Conservation (phyloP, 257 asterid species). For the Solanum stenotomum region DNA sequence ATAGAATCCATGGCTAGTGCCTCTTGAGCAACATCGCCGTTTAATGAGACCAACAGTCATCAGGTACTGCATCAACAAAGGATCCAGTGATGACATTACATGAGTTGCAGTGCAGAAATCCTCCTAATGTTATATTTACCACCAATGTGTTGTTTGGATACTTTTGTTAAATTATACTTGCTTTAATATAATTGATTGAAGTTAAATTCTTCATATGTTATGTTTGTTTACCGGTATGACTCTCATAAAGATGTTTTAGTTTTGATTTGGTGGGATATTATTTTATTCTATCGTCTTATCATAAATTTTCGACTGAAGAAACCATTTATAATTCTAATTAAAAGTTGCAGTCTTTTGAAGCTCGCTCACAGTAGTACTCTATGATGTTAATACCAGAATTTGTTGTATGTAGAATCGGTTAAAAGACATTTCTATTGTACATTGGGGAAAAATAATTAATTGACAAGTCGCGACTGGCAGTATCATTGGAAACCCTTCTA, state of each 20-base stretch:
- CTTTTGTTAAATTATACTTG: background rate
- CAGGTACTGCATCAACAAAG: background rate
- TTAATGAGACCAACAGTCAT: background rate
- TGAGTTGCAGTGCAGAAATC: background rate
- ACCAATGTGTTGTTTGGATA: background rate
- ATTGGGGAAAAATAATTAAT: background rate
- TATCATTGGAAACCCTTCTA: no score
- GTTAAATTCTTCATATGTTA: background rate
- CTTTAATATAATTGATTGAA: background rate
- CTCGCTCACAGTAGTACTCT: background rate
- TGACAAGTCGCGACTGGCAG: background rate
- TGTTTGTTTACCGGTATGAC: background rate
- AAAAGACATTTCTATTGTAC: background rate
- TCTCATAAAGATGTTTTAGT: background rate
- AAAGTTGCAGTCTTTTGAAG: background rate
- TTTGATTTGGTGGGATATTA: background rate
- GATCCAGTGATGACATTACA: background rate
- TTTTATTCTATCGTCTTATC: background rate
- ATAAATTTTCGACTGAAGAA: background rate
- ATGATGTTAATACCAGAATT: background rate
- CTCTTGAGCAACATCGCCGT: background rate
- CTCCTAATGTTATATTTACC: background rate
- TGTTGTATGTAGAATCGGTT: background rate
- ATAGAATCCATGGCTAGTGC: slow-evolving; percentile 76
- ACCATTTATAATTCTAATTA: background rate